Evolutionary conservation across 1,139 yeast species (phyloP).

Genomic region (Diutina ranongensis): DNA sequence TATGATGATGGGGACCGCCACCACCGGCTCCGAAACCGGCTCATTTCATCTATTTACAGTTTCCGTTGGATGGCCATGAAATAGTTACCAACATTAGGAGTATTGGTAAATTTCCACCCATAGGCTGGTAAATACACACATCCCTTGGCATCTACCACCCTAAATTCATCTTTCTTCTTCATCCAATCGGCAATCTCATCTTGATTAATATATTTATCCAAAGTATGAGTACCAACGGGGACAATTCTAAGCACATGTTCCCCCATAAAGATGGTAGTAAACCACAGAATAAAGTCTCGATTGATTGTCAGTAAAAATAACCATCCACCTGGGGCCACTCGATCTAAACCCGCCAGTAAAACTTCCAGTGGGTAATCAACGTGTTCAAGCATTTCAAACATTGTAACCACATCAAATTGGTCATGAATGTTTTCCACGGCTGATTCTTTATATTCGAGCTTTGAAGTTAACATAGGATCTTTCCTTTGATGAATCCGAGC

Average conservation of each 20-base stretch:
- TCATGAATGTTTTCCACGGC: slow-evolving; percentile 51
- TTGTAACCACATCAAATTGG: slow-evolving; percentile 65
- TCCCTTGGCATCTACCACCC: slow-evolving; percentile 61
- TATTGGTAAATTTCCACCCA: slow-evolving; percentile 72
- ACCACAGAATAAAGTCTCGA: slow-evolving; percentile 80
- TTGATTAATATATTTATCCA: slow-evolving; percentile 75
- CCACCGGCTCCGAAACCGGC: background rate
- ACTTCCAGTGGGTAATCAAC: slow-evolving; percentile 76
- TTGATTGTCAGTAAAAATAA: slow-evolving; percentile 84
- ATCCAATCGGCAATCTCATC: slow-evolving; percentile 64
- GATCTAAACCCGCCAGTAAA: slow-evolving; percentile 50
- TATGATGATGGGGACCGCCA: no score
- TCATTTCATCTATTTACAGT: background rate
- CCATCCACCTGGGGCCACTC: slow-evolving; percentile 74
- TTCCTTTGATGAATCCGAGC: slow-evolving; percentile 56
- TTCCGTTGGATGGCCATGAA: slow-evolving; percentile 58
- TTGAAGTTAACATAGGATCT: slow-evolving; percentile 51
- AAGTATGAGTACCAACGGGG: slow-evolving; percentile 86
- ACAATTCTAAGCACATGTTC: slow-evolving; percentile 72
- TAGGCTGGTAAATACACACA: slow-evolving; percentile 70
- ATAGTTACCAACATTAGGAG: slow-evolving; percentile 66
- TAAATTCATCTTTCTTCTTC: slow-evolving; percentile 28
- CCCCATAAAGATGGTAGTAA: slow-evolving; percentile 87
- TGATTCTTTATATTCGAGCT: slow-evolving; percentile 45
- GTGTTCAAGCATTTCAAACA: slow-evolving; percentile 93